These are phyloP conservation scores for Populus alba DNA, from an alignment of 345 rosid genomes.

Conservation along the genomic window DNA sequence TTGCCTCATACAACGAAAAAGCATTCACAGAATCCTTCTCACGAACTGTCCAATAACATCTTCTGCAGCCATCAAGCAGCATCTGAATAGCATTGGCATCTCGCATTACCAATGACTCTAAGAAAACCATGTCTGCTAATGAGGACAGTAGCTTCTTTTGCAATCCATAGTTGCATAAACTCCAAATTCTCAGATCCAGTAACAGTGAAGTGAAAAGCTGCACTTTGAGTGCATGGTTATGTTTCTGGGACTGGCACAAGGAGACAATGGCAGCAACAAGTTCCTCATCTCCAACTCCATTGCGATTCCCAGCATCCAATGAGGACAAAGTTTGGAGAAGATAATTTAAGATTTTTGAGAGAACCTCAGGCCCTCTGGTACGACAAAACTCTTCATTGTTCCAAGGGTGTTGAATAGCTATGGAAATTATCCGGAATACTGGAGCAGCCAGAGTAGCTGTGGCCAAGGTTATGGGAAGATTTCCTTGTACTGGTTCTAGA, in stretches of 20 bases:
- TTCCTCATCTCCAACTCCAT: slow-evolving; percentile 86
- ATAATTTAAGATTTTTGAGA: slow-evolving; percentile 77
- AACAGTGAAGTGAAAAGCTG: slow-evolving; percentile 86
- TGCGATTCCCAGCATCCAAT: slow-evolving; percentile 50
- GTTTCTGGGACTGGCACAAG: slow-evolving; percentile 85
- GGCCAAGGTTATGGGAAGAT: slow-evolving; percentile 51
- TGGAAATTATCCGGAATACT: slow-evolving; percentile 73
- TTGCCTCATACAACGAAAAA: slow-evolving; percentile 53
- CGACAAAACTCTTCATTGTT: slow-evolving; percentile 87
- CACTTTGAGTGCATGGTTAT: slow-evolving; percentile 85
- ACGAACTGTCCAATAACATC: slow-evolving; percentile 86
- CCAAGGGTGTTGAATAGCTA: slow-evolving; percentile 79
- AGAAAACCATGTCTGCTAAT: slow-evolving; percentile 97
- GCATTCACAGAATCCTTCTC: slow-evolving; percentile 77
- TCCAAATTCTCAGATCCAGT: slow-evolving; percentile 91
- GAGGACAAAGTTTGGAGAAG: slow-evolving; percentile 80
- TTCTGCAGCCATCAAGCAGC: slow-evolving; percentile 99
- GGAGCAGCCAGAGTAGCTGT: slow-evolving; percentile 86
- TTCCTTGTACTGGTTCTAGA: slow-evolving; percentile 73
- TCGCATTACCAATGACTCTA: slow-evolving; percentile 89
- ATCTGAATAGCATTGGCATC: slow-evolving; percentile 96
- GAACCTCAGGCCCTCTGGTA: slow-evolving; percentile 81
- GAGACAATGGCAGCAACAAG: slow-evolving; percentile 94
- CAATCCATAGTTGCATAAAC: slow-evolving; percentile 93
- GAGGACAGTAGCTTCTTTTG: slow-evolving; percentile 96